Evolutionary conservation across 441 rosid genomes (phyloP).

Genomic region (Euphorbia corollata): DNA sequence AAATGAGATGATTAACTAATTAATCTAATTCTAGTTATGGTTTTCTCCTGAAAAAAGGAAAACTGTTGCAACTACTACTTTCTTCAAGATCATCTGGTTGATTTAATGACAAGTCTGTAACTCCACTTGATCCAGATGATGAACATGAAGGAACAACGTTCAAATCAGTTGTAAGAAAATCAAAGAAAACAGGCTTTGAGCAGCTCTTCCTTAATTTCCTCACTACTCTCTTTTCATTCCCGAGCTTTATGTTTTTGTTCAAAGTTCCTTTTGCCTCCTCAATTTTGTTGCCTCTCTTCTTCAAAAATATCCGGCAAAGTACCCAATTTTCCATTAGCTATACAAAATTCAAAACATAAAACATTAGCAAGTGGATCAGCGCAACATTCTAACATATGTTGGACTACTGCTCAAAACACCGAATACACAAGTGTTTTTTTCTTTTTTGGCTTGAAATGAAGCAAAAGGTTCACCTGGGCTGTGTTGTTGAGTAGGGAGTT

Average conservation of each 20-base stretch:
- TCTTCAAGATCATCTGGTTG: slow-evolving; percentile 57
- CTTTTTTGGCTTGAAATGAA: not conserved
- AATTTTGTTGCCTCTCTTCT: slow-evolving; percentile 54
- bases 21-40: slow-evolving; percentile 28
- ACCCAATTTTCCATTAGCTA: slow-evolving; percentile 71
- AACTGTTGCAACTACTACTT: slow-evolving; percentile 67
- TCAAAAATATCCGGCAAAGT: slow-evolving; percentile 81
- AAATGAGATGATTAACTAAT: not conserved
- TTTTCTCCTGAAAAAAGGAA: slow-evolving; percentile 48
- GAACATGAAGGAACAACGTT: slow-evolving; percentile 58
- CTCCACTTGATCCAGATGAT: slow-evolving; percentile 45
- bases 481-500: slow-evolving; percentile 30
- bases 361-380: no score
- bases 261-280: slow-evolving; percentile 32
- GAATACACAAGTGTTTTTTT: no score
- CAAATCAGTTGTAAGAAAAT: slow-evolving; percentile 63
- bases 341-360: slow-evolving; percentile 9
- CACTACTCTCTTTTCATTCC: slow-evolving; percentile 27
- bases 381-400: no score
- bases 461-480: slow-evolving; percentile 26
- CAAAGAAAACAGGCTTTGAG: slow-evolving; percentile 58
- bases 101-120: slow-evolving; percentile 25
- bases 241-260: not conserved
- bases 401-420: no score
- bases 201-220: slow-evolving; percentile 23